Evolutionary conservation across 495 filamentous ascomycete genomes (phyloP), one percentile per base, ranked within the genome.

Genomic region (Penicillium waksmanii): DNA sequence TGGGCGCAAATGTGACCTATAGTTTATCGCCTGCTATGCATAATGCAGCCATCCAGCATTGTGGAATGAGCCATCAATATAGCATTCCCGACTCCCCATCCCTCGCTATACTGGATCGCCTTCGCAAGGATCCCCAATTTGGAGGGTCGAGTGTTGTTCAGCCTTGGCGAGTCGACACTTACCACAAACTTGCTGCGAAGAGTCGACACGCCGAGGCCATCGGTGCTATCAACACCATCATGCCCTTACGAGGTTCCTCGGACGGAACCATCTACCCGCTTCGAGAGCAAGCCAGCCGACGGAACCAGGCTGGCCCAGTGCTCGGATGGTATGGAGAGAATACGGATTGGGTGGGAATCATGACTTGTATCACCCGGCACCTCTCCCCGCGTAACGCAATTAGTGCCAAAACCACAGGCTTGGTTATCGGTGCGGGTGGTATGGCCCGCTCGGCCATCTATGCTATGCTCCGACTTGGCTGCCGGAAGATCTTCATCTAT

Each of bases 361-460:
- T 84, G 66, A 79, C 78, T 5, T 91, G 89, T 61, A 80, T 93
- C 25, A 84, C 83, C 3, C 84, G 89, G 27, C 89, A 90, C 54
- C 85, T 93, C 51, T 92, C 90, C 12, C 91, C 90, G 11, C 82
- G 88, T 12, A 93, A 95, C 66, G 87, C 86, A 3, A 87, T 93
- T 5, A 87, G 87, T 56, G 84, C 84, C 6, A 82, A 77, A 56
- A 90, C 88, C 2, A 88, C 86, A 0, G 89, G 82, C 1, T 71
- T 95, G 4, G 86, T 95, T 11, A 83, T 93, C 56, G 91, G 91
- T 19, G 90, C 91, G 0, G 91, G 91, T 34, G 90, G 90, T 3
- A 93, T 93, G 88, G 90, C 88, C 12, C 80, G 91, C 38, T 87
- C 90, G 2, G 88, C 91, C 23, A 83, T 92, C 33, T 93, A 93